A percentile compares a stretch with the other conserved stretches of the same genome.
These are phyloP conservation scores for Penicillium digitatum DNA, from an alignment of 2,329 filamentous ascomycete species.

Conservation along the genomic window DNA sequence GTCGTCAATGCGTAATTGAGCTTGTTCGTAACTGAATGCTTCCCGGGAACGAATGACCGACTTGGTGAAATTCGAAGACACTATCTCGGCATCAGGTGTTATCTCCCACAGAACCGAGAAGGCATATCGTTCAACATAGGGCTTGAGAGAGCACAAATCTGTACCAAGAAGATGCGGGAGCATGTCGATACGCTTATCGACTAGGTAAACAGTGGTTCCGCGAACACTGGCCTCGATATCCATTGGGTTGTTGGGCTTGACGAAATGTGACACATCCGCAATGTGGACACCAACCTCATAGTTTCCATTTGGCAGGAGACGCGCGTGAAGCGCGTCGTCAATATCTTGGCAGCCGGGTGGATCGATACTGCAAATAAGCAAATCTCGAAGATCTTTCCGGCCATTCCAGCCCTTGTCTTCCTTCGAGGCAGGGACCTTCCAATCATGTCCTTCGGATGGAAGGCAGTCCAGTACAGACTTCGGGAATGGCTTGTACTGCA, in stretches of 20 bases:
- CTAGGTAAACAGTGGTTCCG: conserved; percentile 93
- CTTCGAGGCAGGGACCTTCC: conserved; percentile 77
- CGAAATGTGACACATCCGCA: conserved; percentile 98
- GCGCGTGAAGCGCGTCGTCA: conserved; percentile 90
- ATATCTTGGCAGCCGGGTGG: conserved; percentile 96
- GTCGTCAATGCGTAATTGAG: conserved; percentile 91
- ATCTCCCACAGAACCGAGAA: conserved; percentile 89
- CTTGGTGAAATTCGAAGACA: conserved; percentile 86
- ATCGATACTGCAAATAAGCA: conserved; percentile 96
- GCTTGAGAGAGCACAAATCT: conserved; percentile 92
- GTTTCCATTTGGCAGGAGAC: conserved; percentile 81
- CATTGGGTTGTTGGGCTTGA: conserved; percentile 96
- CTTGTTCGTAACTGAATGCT: conserved; percentile 96
- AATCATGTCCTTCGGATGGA: conserved; percentile 84
- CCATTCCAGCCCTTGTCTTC: conserved; percentile 84
- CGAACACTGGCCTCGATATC: conserved; percentile 89
- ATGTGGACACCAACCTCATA: conserved; percentile 97
- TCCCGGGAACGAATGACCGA: conserved; percentile 96
- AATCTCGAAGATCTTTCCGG: conserved; percentile 74
- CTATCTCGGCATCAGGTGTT: conserved; percentile 75
- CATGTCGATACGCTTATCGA: conserved; percentile 99
- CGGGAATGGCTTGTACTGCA: conserved; percentile 95
- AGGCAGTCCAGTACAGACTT: conserved; percentile 93
- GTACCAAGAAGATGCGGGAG: conserved; percentile 93
- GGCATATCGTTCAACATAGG: conserved; percentile 90